phyloP scores from a whole-genome alignment of 1,139 yeast species.

The Diutina neorugosa region DNA sequence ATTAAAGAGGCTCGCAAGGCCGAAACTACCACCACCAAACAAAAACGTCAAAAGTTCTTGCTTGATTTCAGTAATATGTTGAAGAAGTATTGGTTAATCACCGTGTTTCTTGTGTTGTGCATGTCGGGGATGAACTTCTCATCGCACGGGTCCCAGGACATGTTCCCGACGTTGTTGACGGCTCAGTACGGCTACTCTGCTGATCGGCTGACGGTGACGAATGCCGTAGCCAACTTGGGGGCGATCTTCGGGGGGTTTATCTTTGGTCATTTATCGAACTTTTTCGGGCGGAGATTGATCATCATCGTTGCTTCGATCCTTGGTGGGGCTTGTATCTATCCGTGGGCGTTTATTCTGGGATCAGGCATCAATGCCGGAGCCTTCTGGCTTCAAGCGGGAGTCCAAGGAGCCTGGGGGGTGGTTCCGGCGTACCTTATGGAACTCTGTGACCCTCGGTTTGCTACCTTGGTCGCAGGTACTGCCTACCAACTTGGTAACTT shows the following conservation, averaged over 20 bases:
- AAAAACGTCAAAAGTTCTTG: background rate
- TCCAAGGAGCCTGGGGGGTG: constrained; percentile 86
- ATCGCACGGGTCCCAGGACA: constrained; percentile 67
- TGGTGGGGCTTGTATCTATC: constrained; percentile 58
- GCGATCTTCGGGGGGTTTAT: constrained; percentile 55
- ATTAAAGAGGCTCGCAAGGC: background rate
- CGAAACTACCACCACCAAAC: constrained; percentile 8
- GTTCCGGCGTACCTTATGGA: constrained; percentile 70
- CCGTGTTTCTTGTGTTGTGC: constrained; percentile 30
- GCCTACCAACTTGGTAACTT: constrained; percentile 78
- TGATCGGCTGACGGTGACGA: constrained; percentile 51
- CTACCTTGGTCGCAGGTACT: constrained; percentile 63
- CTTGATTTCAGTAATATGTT: constrained; percentile 10
- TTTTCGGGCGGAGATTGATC: constrained; percentile 48
- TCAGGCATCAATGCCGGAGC: constrained; percentile 63
- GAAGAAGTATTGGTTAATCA: constrained; percentile 31
- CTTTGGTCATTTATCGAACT: constrained; percentile 49
- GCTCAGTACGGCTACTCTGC: constrained; percentile 38
- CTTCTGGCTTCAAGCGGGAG: constrained; percentile 68
- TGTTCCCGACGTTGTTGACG: constrained; percentile 53
- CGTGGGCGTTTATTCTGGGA: constrained; percentile 54
- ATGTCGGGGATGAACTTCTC: constrained; percentile 45
- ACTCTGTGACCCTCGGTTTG: constrained; percentile 64
- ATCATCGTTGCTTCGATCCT: constrained; percentile 42
- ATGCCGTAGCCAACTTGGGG: constrained; percentile 59